Conservation (phyloP, 2,329 filamentous ascomycete genomes). For the Ramularia endophylla region DNA sequence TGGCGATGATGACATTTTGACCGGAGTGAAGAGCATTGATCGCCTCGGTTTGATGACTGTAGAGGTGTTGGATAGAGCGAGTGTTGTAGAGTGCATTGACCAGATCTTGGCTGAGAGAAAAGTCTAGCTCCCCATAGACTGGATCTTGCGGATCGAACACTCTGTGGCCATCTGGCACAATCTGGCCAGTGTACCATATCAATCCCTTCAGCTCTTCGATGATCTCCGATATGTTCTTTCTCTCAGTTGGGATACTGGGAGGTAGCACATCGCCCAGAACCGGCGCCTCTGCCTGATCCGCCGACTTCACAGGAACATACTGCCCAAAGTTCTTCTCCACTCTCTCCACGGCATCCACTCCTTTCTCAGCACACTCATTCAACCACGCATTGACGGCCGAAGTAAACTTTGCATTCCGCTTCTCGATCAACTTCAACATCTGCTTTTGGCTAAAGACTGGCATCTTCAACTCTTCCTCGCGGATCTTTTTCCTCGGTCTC, state of each 20-base stretch:
- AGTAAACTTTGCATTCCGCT: constrained; percentile 76
- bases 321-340: constrained; percentile 55
- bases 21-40: constrained; percentile 82
- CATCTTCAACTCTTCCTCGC: constrained; percentile 79
- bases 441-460: constrained; percentile 90
- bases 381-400: constrained; percentile 73
- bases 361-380: constrained; percentile 61
- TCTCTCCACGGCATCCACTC: constrained; percentile 60
- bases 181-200: constrained; percentile 86
- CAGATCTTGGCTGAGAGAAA: constrained; percentile 78
- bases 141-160: constrained; percentile 82
- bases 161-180: constrained; percentile 87
- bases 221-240: constrained; percentile 77
- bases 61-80: constrained; percentile 77
- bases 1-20: constrained; percentile 83
- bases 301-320: constrained; percentile 53
- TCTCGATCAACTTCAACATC: constrained; percentile 83
- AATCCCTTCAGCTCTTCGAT: constrained; percentile 73
- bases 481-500: constrained; percentile 60
- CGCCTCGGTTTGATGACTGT: constrained; percentile 87
- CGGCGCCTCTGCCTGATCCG: constrained; percentile 9
- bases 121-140: constrained; percentile 76
- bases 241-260: constrained; percentile 68
- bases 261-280: constrained; percentile 43
- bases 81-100: constrained; percentile 97